Evolutionary conservation across 768 basidiomycete species (phyloP).

Genomic region (Podaxis pistillaris): DNA sequence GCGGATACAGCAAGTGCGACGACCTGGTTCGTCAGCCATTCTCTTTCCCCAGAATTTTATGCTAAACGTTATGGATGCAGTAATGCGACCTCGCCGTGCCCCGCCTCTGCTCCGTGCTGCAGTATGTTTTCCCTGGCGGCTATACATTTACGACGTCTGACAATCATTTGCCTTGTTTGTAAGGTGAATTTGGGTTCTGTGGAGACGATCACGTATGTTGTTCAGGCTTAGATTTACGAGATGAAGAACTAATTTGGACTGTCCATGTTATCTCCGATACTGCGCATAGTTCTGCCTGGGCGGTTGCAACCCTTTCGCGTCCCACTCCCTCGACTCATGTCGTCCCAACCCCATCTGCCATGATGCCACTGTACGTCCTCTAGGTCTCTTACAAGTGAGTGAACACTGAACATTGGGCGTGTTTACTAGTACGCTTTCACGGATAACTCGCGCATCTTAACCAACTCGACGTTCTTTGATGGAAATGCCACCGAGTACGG

Average conservation of each 20-base stretch:
- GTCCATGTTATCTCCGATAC: not conserved
- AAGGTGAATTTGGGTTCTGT: conserved; percentile 57
- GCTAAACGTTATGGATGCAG: conserved; percentile 22
- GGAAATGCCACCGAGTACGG: conserved; percentile 75
- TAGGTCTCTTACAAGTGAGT: not conserved
- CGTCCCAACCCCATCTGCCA: conserved; percentile 71
- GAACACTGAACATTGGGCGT: conserved; percentile 6
- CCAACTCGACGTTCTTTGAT: conserved; percentile 64
- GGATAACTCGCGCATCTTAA: conserved; percentile 64
- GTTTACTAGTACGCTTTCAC: conserved; percentile 53
- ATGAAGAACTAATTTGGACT: not conserved
- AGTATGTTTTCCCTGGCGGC: conserved; percentile 32
- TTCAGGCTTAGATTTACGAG: not conserved
- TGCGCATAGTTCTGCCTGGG: conserved; percentile 69
- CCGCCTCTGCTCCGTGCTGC: conserved; percentile 47
- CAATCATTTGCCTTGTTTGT: conserved; percentile 4
- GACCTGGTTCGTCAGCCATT: conserved; percentile 1
- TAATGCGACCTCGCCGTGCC: conserved; percentile 44
- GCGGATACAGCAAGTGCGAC: conserved; percentile 8
- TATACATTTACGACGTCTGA: not conserved
- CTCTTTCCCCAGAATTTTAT: not conserved
- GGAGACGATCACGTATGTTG: conserved; percentile 41
- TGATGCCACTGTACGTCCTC: conserved; percentile 47
- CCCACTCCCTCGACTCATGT: conserved; percentile 64
- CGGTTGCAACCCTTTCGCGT: conserved; percentile 82